Conservation (phyloP, 352 stramenopile species). For the Phytophthora fragariaefolia region DNA sequence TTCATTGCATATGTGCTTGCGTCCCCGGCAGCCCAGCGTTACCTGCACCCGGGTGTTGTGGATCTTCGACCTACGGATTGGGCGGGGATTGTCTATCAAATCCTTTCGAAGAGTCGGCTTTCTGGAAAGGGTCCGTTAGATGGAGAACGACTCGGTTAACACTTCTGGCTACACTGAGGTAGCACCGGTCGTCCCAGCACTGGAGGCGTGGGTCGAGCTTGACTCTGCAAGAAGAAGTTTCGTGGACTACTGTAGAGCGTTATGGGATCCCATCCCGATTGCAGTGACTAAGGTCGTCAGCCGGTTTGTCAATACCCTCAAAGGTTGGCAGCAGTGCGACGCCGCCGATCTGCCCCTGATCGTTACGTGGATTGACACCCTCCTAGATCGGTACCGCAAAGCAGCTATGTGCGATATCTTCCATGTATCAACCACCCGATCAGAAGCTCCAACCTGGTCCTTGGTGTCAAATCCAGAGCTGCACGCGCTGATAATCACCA, state of each 20-base stretch:
- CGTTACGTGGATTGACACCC: background rate
- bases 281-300: background rate
- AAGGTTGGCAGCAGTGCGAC: conserved; percentile 10
- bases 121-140: background rate
- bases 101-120: background rate
- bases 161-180: background rate
- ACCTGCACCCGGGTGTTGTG: background rate
- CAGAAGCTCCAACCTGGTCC: background rate
- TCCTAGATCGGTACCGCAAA: background rate
- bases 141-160: background rate
- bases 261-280: background rate
- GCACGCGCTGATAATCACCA: background rate
- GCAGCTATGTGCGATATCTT: background rate
- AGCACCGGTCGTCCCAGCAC: background rate
- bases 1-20: conserved; percentile 1
- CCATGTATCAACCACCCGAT: background rate
- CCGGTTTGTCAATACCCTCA: background rate
- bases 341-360: background rate
- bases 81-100: background rate
- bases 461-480: conserved; percentile 1
- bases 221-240: conserved; percentile 1
- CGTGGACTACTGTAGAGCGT: background rate
- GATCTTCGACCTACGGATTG: background rate
- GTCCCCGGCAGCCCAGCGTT: background rate
- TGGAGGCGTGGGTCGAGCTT: background rate